Base-by-base conservation (phyloP, 2,329 filamentous ascomycete species). In the Dichotomopilus funicola region DNA sequence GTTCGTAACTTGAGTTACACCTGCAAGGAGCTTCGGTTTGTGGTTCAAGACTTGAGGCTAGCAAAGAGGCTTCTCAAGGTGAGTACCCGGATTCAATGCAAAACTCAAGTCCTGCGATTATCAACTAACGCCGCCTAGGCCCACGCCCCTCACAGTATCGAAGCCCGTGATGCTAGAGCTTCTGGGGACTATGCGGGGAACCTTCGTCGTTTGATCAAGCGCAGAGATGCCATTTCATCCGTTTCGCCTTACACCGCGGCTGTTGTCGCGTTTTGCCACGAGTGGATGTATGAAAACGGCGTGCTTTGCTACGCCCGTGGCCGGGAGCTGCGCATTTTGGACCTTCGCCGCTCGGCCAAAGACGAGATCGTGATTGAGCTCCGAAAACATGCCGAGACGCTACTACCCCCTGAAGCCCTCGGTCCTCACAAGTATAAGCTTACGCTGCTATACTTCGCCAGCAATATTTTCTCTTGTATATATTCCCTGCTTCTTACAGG, bases 211-310 rank as follows among this genome's bases (percentile, higher is more conserved):
- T 72, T 86, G 8, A 79, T 81, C 58, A 85, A 86, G 65, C 75
- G 83, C 49, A 76, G 79, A 51, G 69, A 79, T 51, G 83, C 87
- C 27, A 72, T 88, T 48, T 75, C 82, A 3, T 76, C 74, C 27
- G 84, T 83, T 5, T 70, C 75, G 36, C 88, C 88, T 0, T 89
- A 82, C 65, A 76, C 80, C 0, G 78, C 79, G 12, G 78, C 78
- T 2, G 72, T 84, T 0, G 65, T 89, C 36, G 86, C 78, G 3
- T 72, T 81, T 51, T 84, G 78, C 3, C 77, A 82, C 31, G 73
- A 75, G 3, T 89, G 85, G 67, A 67, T 83, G 1, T 89, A 87
- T 65, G 72, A 74, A 13, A 76, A 82, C 55, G 85, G 87, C 5
- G 74, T 81, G 9, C 70, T 91, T 12, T 88, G 85, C 62, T 86